phyloP scores from a whole-genome alignment of 2,329 filamentous ascomycete genomes.

The Diaporthe humulicola region DNA sequence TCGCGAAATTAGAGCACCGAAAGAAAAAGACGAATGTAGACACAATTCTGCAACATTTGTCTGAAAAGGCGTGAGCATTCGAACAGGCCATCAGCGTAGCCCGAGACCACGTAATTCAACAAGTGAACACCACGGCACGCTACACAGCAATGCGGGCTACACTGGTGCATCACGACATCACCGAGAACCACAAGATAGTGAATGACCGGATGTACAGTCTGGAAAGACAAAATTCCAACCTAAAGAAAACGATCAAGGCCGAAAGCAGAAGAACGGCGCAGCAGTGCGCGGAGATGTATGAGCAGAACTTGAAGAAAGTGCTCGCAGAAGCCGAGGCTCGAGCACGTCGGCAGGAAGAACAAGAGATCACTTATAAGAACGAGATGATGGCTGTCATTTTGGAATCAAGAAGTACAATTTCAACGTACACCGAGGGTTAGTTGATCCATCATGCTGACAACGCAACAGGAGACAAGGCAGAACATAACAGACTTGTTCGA shows the following conservation, averaged over 20 bases:
- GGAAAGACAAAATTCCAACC: neutral
- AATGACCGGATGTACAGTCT: neutral
- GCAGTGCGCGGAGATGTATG: neutral
- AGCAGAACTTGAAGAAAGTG: neutral
- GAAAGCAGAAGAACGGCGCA: neutral
- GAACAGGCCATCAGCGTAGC: neutral
- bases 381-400: neutral
- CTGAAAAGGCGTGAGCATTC: conserved; percentile 11
- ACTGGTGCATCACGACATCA: neutral
- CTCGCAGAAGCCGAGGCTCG: neutral
- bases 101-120: conserved; percentile 12
- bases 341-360: neutral
- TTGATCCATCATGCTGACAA: neutral
- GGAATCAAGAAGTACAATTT: neutral
- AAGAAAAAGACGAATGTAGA: conserved; percentile 9
- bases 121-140: neutral
- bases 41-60: conserved; percentile 1
- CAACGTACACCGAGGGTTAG: neutral
- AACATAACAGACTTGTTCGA: neutral
- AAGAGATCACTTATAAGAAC: neutral
- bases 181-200: neutral
- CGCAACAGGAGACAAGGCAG: neutral
- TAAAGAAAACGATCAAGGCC: neutral
- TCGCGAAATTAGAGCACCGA: neutral
- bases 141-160: conserved; percentile 1